phyloP scores from a whole-genome alignment of 305 asterid species.

The Nicotiana rustica region DNA sequence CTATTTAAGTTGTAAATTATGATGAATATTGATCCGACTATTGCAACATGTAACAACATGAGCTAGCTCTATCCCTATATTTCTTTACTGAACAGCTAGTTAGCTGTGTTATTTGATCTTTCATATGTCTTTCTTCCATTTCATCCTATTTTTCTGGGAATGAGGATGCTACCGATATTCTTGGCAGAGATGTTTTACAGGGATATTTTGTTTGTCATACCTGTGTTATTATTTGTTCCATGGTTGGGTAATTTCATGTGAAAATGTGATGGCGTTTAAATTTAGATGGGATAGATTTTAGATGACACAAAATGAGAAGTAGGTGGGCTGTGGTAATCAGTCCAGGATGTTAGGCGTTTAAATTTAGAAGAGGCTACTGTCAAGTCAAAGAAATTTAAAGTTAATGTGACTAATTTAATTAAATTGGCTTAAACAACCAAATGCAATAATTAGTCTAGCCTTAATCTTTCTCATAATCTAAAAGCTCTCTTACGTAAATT shows the following conservation, averaged over 20 bases:
- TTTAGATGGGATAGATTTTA: neutral
- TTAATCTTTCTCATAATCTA: neutral
- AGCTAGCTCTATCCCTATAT: neutral
- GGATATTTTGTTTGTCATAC: neutral
- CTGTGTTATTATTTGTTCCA: neutral
- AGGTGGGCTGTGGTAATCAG: neutral
- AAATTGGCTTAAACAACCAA: neutral
- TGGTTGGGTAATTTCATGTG: neutral
- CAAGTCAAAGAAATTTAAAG: neutral
- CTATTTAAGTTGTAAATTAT: constrained; percentile 18
- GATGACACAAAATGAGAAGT: neutral
- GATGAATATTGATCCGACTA: neutral
- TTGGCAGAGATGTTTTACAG: neutral
- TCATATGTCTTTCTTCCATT: neutral
- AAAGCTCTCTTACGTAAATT: neutral
- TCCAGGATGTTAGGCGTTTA: neutral
- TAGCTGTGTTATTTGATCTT: neutral
- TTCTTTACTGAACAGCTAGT: neutral
- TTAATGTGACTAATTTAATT: neutral
- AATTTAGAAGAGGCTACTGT: neutral
- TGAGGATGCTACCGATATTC: neutral
- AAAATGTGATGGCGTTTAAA: neutral
- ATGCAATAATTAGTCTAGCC: neutral
- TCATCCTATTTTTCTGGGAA: neutral
- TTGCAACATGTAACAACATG: neutral